phyloP scores from a whole-genome alignment of 2,329 filamentous ascomycete species.

The Verticillium alfalfae region DNA sequence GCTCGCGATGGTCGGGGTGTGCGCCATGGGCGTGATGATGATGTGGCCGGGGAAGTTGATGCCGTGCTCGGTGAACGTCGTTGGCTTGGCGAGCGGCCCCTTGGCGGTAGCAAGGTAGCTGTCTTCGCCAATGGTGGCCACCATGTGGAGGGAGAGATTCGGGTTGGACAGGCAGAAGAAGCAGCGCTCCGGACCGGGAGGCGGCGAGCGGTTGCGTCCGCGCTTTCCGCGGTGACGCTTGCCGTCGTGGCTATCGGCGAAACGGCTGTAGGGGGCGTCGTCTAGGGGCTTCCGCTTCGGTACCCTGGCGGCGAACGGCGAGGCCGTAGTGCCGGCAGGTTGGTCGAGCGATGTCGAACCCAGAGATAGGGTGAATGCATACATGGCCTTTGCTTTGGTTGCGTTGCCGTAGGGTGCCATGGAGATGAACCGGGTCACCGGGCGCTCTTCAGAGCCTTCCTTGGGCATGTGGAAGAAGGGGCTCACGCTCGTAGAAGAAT shows the following conservation, averaged over 20 bases:
- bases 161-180: constrained; percentile 95
- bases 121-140: constrained; percentile 82
- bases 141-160: constrained; percentile 77
- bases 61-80: constrained; percentile 59
- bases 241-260: constrained; percentile 40
- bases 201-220: constrained; percentile 43
- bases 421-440: constrained; percentile 84
- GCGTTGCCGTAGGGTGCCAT: constrained; percentile 73
- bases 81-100: constrained; percentile 70
- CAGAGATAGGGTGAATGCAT: constrained; percentile 69
- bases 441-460: constrained; percentile 41
- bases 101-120: constrained; percentile 89
- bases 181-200: constrained; percentile 71
- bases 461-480: constrained; percentile 67
- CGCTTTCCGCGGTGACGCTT: constrained; percentile 32
- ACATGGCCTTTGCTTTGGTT: constrained; percentile 73
- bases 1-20: constrained; percentile 67
- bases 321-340: constrained; percentile 67
- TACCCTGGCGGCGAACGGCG: constrained; percentile 56
- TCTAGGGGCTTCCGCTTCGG: constrained; percentile 54
- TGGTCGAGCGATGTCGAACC: constrained; percentile 54
- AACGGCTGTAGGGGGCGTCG: constrained; percentile 48
- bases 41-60: constrained; percentile 79
- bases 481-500: constrained; percentile 85
- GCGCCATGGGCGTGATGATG: constrained; percentile 83